Conservation (phyloP, 2,329 filamentous ascomycete genomes). For the Ramularia collo-cygni region DNA sequence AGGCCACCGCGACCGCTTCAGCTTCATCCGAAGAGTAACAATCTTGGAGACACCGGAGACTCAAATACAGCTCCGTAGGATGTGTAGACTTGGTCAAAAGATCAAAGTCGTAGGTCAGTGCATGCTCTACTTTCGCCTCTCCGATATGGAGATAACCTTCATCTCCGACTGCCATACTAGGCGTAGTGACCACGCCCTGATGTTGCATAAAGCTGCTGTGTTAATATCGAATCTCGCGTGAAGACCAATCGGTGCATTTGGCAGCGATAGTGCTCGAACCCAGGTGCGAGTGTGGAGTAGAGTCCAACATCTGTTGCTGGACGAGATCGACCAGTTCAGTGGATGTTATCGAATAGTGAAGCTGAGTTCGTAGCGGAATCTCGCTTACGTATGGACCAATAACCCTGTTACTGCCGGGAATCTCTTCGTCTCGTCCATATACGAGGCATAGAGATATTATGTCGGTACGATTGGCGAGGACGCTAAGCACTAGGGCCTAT, state of each 20-base stretch:
- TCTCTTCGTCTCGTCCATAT: constrained; percentile 1
- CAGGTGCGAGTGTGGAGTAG: not conserved
- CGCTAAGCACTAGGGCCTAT: not conserved
- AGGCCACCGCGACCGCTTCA: not conserved
- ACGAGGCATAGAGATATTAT: not conserved
- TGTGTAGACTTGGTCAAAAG: constrained; percentile 1
- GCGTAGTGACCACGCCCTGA: not conserved
- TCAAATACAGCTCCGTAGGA: not conserved
- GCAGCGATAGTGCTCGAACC: constrained; percentile 1
- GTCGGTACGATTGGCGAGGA: constrained; percentile 1
- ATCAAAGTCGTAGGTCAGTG: constrained; percentile 1
- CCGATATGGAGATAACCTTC: not conserved
- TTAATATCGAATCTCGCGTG: not conserved
- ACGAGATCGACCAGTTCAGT: constrained; percentile 1
- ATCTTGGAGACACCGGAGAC: not conserved
- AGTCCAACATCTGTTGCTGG: constrained; percentile 1
- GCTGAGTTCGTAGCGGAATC: not conserved
- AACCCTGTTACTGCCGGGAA: not conserved
- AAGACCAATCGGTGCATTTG: not conserved
- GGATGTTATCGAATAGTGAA: not conserved
- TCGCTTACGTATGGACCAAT: constrained; percentile 1
- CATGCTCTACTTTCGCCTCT: not conserved
- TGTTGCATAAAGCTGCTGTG: constrained; percentile 2
- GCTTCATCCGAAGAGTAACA: not conserved
- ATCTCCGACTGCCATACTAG: not conserved